Conservation (phyloP, 495 filamentous ascomycete species). For the Xylaria grammica region DNA sequence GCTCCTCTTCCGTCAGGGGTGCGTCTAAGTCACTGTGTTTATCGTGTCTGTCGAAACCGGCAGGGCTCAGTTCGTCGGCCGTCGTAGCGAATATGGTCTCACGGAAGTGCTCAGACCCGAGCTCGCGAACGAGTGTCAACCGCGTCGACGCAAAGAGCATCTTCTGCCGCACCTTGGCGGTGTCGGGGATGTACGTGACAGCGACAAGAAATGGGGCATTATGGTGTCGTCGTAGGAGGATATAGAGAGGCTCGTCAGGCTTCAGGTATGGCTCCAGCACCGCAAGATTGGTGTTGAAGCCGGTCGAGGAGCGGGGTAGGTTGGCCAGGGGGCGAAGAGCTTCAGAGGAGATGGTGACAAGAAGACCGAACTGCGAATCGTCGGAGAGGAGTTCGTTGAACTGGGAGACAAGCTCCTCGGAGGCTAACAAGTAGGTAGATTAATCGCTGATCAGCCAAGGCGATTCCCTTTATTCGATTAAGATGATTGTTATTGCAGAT, state of each 20-base stretch:
- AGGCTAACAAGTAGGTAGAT: slow-evolving; percentile 58
- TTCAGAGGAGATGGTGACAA: slow-evolving; percentile 80
- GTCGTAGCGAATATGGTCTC: slow-evolving; percentile 78
- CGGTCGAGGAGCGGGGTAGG: slow-evolving; percentile 60
- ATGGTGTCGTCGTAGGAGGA: slow-evolving; percentile 76
- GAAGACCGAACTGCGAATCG: slow-evolving; percentile 72
- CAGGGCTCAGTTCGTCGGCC: slow-evolving; percentile 69
- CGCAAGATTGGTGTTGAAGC: slow-evolving; percentile 65
- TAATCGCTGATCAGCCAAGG: slow-evolving; percentile 1
- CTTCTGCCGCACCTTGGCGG: slow-evolving; percentile 91
- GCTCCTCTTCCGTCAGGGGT: slow-evolving; percentile 88
- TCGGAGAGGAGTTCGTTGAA: slow-evolving; percentile 76
- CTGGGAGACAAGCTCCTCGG: slow-evolving; percentile 80
- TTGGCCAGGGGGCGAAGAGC: slow-evolving; percentile 66
- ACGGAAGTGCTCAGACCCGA: slow-evolving; percentile 86
- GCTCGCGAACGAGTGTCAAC: slow-evolving; percentile 79
- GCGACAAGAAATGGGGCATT: slow-evolving; percentile 65
- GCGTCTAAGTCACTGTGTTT: slow-evolving; percentile 68
- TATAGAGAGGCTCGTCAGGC: slow-evolving; percentile 77
- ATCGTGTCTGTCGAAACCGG: slow-evolving; percentile 80
- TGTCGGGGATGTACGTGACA: slow-evolving; percentile 88
- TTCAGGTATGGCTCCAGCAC: slow-evolving; percentile 67
- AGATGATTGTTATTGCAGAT: too few species aligned
- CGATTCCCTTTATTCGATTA: background rate
- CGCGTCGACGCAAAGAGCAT: slow-evolving; percentile 93